Conservation (phyloP, 768 basidiomycete genomes). For the Amyloporia xantha region DNA sequence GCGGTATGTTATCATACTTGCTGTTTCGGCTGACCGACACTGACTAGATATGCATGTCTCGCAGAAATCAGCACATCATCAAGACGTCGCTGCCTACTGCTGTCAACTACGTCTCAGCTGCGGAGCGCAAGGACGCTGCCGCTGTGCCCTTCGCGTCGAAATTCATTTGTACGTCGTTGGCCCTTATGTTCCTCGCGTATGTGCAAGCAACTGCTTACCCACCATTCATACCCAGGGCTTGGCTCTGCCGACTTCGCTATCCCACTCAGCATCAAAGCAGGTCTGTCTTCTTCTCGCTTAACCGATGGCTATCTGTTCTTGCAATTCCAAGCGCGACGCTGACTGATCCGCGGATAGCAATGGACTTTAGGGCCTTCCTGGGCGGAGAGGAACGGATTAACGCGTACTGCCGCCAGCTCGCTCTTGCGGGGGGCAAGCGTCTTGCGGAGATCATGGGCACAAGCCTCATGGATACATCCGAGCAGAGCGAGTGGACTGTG, state of each 20-base stretch:
- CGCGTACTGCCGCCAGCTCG: conserved; percentile 60
- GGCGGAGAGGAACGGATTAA: conserved; percentile 72
- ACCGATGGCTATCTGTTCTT: too few species aligned
- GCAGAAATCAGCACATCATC: conserved; percentile 57
- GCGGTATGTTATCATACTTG: conserved; percentile 17
- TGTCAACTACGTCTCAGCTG: conserved; percentile 38
- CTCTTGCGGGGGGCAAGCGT: conserved; percentile 53
- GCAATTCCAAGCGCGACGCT: too few species aligned
- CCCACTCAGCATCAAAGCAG: too few species aligned
- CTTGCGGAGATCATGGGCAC: conserved; percentile 59
- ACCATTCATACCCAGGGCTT: too few species aligned
- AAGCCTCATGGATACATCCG: conserved; percentile 47
- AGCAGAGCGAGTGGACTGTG: conserved; percentile 44
- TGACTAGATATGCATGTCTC: not conserved
- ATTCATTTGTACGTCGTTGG: conserved; percentile 45
- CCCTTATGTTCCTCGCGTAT: conserved; percentile 10
- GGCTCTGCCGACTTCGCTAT: too few species aligned
- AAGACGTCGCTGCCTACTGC: conserved; percentile 51
- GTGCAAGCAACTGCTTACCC: too few species aligned
- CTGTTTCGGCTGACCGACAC: too few species aligned
- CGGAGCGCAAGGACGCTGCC: too few species aligned
- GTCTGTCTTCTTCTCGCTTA: too few species aligned
- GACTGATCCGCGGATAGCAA: too few species aligned
- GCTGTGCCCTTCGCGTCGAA: conserved; percentile 52
- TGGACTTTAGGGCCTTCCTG: conserved; percentile 62